These are phyloP conservation scores for Fusarium cicatricum DNA, from an alignment of 2,329 filamentous ascomycete species.

Conservation along the genomic window DNA sequence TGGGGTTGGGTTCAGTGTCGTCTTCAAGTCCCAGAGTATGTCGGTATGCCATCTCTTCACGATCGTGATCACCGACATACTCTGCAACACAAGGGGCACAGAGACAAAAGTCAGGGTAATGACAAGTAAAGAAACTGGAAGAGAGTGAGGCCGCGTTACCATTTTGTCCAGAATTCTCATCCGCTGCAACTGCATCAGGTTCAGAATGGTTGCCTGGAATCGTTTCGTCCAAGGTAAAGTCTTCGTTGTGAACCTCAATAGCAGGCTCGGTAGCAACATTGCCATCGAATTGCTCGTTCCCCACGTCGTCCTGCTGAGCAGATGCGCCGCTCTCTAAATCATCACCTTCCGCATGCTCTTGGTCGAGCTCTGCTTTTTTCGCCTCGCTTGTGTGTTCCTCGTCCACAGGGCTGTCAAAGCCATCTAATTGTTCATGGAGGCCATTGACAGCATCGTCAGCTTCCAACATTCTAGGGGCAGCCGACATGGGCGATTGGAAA, in stretches of 20 bases:
- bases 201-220: constrained; percentile 16
- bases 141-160: constrained; percentile 35
- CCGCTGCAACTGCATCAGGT: constrained; percentile 4
- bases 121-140: constrained; percentile 21
- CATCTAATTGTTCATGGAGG: constrained; percentile 36
- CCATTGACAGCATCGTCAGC: constrained; percentile 27
- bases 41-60: constrained; percentile 27
- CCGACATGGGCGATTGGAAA: constrained; percentile 44
- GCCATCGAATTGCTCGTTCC: constrained; percentile 1
- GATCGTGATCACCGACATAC: constrained; percentile 27
- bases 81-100: constrained; percentile 24
- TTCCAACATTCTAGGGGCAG: constrained; percentile 23
- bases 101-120: constrained; percentile 32
- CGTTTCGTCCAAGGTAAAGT: constrained; percentile 1
- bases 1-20: not conserved
- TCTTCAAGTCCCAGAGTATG: constrained; percentile 8
- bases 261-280: constrained; percentile 15
- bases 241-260: constrained; percentile 18
- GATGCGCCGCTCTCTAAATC: not conserved
- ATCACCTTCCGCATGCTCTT: constrained; percentile 35
- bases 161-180: constrained; percentile 31
- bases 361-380: constrained; percentile 19
- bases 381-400: constrained; percentile 27
- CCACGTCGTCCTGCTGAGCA: constrained; percentile 1
- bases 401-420: constrained; percentile 38